These are phyloP conservation scores for Rhododendron henanense DNA, from an alignment of 148 eudicot species.

Conservation along the genomic window DNA sequence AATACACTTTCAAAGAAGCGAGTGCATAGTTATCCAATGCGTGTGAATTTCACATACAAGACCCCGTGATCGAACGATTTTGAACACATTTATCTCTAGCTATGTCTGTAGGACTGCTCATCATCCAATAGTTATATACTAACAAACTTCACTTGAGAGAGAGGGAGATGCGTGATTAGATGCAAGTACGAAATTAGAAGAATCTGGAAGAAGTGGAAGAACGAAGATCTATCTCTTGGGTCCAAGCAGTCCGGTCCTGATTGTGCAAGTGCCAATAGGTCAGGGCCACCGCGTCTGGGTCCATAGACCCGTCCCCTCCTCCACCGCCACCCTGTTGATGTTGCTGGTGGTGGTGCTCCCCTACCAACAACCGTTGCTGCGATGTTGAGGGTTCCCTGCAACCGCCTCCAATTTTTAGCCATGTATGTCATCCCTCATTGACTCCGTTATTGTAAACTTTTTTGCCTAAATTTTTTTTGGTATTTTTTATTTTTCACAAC, in stretches of 20 bases:
- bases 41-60: neutral
- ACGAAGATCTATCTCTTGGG: constrained; percentile 84
- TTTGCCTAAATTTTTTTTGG: too few species aligned
- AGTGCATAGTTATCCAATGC: neutral
- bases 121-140: neutral
- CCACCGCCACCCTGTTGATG: constrained; percentile 5
- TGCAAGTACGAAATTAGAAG: neutral
- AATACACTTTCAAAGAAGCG: neutral
- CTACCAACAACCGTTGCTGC: constrained; percentile 18
- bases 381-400: constrained; percentile 34
- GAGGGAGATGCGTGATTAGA: neutral
- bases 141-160: neutral
- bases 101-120: neutral
- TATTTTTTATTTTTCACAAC: too few species aligned
- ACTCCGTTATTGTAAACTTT: too few species aligned
- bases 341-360: constrained; percentile 15
- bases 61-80: neutral
- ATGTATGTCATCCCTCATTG: neutral
- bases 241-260: constrained; percentile 76
- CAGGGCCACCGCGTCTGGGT: constrained; percentile 70
- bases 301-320: constrained; percentile 41
- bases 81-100: neutral
- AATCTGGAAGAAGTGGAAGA: constrained; percentile 15
- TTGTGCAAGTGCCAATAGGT: constrained; percentile 79
- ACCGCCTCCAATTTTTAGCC: neutral